Percentiles rank a stretch among this genome's conserved stretches.
Evolutionary conservation across 2,329 filamentous ascomycete species (phyloP).

Genomic region (Aspergillus udagawae): DNA sequence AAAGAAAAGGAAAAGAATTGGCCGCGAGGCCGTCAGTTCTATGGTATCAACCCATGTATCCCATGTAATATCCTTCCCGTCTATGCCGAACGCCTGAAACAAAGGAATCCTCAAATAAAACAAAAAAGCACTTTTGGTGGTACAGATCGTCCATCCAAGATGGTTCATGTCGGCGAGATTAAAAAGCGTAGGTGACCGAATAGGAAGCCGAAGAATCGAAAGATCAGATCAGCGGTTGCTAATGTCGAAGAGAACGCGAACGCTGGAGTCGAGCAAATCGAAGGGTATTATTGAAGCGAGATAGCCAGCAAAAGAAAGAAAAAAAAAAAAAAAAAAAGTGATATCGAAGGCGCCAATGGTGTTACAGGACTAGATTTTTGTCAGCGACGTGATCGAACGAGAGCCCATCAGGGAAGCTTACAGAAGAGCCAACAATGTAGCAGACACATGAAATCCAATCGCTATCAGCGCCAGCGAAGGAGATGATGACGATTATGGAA

Average conservation of each 20-base stretch:
- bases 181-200: conserved; percentile 9
- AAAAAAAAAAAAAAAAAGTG: conserved; percentile 15
- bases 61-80: conserved; percentile 32
- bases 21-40: conserved; percentile 37
- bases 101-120: conserved; percentile 14
- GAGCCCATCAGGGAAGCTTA: conserved; percentile 12
- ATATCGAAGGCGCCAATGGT: conserved; percentile 20
- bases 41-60: conserved; percentile 41
- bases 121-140: conserved; percentile 22
- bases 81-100: conserved; percentile 37
- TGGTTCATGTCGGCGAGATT: conserved; percentile 18
- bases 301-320: conserved; percentile 11
- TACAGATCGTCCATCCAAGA: conserved; percentile 16
- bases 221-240: not conserved
- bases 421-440: conserved; percentile 22
- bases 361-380: conserved; percentile 27
- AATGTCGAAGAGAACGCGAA: conserved; percentile 23
- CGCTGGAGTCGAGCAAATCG: conserved; percentile 18
- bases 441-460: conserved; percentile 25
- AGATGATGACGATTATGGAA: conserved; percentile 4
- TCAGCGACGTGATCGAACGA: conserved; percentile 20
- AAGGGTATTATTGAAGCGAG: conserved; percentile 21
- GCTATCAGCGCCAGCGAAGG: conserved; percentile 21
- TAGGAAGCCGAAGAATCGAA: conserved; percentile 9
- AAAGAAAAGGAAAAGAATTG: conserved; percentile 22